Base-by-base conservation (phyloP, 202 grass and related monocot genomes). In the Brachypodium distachyon region DNA sequence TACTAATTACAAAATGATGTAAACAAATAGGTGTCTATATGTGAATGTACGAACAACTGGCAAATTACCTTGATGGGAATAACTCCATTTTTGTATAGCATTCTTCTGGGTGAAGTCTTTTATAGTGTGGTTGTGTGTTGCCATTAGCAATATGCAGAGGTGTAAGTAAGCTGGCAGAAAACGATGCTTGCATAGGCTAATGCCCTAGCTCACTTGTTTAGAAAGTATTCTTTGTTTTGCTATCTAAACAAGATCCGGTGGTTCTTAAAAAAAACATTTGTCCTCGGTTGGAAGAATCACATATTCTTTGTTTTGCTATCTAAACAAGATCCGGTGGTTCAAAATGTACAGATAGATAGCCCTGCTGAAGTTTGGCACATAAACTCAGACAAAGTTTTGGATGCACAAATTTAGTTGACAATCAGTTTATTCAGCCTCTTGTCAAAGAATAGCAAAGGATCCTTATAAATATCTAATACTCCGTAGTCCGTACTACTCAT, bases 241-340 rank as follows among this genome's bases (percentile, higher is more conserved):
- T 49, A 77, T 58, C 64, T 85, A 72, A 81, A 84, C 32, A 81
- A 84, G 72, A 85, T 81, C 57, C 66, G 72, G 2, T 81, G 65
- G 86, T 81, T 37, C 42, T 61, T 41, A 65, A 49, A 49, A 26
- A n/a, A n/a, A n/a, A n/a, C n/a, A 65, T 55, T 18, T 54, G 18
- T 36, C 26, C 21, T 67, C 21, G 40, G 5, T 69, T 18, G 28
- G 17, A 55, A 70, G 33, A 61, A 36, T 19, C 51, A 16, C 25
- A 29, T 27, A 25, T 18, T 23, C 0, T 51, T 66, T 53, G 77
- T 37, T 49, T 40, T 51, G 33, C 13, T 49, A 77, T 58, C 64
- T 85, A 72, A 81, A 84, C 32, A 81, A 84, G 72, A 85, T 81
- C 57, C 66, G 72, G 36, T 67, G 47, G 12, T 76, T 62, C 4